Conservation (phyloP, 108 stramenopile genomes). For the Mediolabrus comicus region DNA sequence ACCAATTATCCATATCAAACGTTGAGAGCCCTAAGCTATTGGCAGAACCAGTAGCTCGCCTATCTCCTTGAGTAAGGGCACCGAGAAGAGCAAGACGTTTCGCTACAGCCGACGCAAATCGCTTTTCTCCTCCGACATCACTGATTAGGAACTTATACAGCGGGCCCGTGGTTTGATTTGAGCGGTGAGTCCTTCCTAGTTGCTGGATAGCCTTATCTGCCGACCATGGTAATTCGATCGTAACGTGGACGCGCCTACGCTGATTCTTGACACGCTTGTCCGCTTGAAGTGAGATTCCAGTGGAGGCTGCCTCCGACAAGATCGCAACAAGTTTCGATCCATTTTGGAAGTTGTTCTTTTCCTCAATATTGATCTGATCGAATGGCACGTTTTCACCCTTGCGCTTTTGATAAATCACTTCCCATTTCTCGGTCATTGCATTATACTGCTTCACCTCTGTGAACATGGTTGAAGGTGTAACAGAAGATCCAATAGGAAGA, state of each 20-base stretch:
- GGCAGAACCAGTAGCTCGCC: conserved; percentile 48
- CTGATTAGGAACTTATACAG: conserved; percentile 54
- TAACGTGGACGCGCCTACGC: conserved; percentile 64
- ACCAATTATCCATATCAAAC: conserved; percentile 40
- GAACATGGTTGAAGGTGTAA: no score
- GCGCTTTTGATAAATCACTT: conserved; percentile 38
- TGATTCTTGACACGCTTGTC: conserved; percentile 36
- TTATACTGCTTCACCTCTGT: conserved; percentile 28
- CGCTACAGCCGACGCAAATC: conserved; percentile 74
- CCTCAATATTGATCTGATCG: conserved; percentile 62
- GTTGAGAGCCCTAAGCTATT: conserved; percentile 20
- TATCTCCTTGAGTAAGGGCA: conserved; percentile 71
- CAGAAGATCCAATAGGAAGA: no score
- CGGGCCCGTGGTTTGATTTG: conserved; percentile 57
- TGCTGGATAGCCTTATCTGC: conserved; percentile 81
- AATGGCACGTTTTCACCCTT: conserved; percentile 19
- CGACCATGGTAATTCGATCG: conserved; percentile 76
- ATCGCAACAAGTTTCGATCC: conserved; percentile 70
- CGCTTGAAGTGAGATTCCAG: conserved; percentile 61
- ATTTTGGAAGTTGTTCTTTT: conserved; percentile 59
- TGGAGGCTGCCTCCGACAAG: conserved; percentile 70
- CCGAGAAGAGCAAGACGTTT: conserved; percentile 64
- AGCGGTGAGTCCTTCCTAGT: conserved; percentile 70
- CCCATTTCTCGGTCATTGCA: conserved; percentile 9
- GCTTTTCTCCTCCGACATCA: conserved; percentile 64